Evolutionary conservation across 352 stramenopile species (phyloP), one percentile per base, ranked within the genome.

Genomic region (Globisporangium nodosum): DNA sequence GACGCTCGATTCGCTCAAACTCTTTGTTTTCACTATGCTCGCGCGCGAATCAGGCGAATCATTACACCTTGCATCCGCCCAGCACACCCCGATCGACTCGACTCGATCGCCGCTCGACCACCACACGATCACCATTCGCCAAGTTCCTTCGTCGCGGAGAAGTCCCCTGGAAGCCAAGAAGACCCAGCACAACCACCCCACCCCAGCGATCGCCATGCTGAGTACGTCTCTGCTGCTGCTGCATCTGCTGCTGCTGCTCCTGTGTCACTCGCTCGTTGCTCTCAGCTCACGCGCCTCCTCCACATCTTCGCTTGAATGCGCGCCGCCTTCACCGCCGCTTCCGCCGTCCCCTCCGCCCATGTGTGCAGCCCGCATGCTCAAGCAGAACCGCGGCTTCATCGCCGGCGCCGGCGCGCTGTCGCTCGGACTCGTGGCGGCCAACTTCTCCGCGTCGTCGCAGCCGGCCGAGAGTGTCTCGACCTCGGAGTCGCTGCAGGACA

Each of bases 401-500:
- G 78, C 73, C 20, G 78, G 74, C 21, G 74, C 76, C 56, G 59
- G 78, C 24, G 78, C 74, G 20, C 63, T 85, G 51, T 81, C 76
- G 56, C 75, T 87, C 12, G 79, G 76, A 3, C 75, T 89, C 30
- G 64, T 73, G 8, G 76, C 74, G 12, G 79, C 73, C 18, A 80
- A 68, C 21, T 65, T 74, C 62, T 66, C 71, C 8, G 65, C 66
- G 47, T 53, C 60, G 2, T 57, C 71, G n/a, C 48, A 54, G 42
- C 67, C 76, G 5, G 63, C 76, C 0, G 76, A 89, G 65, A 86
- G 63, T 54, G 66, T 75, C 16, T 82, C 73, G 39, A 87, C 80
- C 24, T 81, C 73, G 12, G 71, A 82, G 9, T 69, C 81, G 58
- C 68, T 90, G 27, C 69, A 82, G 52, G 79, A 89, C 59, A 89